A percentile compares a stretch with the other conserved stretches of the same genome.
These are phyloP conservation scores for Ogataea hybrid DNA, from an alignment of 1,139 yeast species.

Conservation along the genomic window DNA sequence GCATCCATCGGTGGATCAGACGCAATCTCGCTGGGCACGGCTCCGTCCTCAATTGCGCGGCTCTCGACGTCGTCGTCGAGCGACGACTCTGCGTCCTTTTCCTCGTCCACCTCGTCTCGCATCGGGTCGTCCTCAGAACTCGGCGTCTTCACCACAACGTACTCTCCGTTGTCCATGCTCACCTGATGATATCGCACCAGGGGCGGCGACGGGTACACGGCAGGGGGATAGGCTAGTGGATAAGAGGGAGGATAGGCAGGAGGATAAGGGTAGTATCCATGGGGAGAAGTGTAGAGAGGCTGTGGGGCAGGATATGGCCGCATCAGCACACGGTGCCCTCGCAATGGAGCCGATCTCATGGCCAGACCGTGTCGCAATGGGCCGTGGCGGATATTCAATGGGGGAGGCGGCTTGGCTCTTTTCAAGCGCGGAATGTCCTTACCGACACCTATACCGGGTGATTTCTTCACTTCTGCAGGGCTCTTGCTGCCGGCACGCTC, in stretches of 20 bases:
- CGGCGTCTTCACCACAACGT: constrained; percentile 7
- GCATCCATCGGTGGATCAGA: background rate
- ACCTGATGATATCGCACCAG: constrained; percentile 8
- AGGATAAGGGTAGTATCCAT: too few relatives aligned
- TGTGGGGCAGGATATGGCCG: constrained; percentile 1
- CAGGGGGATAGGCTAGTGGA: too few relatives aligned
- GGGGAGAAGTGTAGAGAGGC: background rate
- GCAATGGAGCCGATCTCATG: constrained; percentile 16
- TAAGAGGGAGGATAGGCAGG: too few relatives aligned
- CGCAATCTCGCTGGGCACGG: constrained; percentile 7
- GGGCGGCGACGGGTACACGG: background rate
- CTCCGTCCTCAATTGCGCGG: constrained; percentile 24
- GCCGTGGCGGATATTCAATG: constrained; percentile 14
- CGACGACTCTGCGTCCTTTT: constrained; percentile 3
- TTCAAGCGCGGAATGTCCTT: constrained; percentile 13
- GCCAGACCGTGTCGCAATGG: constrained; percentile 10
- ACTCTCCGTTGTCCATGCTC: constrained; percentile 4
- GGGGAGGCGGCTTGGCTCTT: constrained; percentile 23
- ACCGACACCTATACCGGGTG: constrained; percentile 1
- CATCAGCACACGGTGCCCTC: constrained; percentile 1
- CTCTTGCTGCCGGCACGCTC: constrained; percentile 14
- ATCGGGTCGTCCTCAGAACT: background rate
- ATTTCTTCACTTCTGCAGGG: background rate
- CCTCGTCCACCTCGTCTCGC: constrained; percentile 1
- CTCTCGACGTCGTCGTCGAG: constrained; percentile 19